Conservation (phyloP, 2,329 filamentous ascomycete species). For the Phyllosticta citrichinensis region DNA sequence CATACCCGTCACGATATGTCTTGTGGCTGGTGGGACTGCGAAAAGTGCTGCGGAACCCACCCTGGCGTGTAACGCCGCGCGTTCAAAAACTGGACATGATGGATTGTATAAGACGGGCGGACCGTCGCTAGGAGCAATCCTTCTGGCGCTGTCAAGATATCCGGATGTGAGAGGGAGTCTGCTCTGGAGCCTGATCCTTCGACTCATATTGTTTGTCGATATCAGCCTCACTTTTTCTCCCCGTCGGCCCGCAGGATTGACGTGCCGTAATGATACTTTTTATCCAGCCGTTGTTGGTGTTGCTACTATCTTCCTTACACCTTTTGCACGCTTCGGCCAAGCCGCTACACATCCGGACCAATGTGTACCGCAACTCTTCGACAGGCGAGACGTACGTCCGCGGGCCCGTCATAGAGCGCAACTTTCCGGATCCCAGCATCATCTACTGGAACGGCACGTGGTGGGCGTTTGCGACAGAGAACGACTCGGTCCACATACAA, state of each 20-base stretch:
- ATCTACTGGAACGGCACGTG: neutral
- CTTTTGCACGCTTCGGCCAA: neutral
- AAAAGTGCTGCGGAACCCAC: neutral
- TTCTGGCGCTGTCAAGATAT: neutral
- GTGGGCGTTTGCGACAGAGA: constrained; percentile 10
- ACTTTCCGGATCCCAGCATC: constrained; percentile 7
- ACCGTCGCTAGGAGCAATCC: neutral
- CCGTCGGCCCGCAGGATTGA: neutral
- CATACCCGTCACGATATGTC: neutral
- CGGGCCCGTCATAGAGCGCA: constrained; percentile 1
- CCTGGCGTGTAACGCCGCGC: neutral
- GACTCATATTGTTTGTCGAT: neutral
- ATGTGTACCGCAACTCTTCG: neutral
- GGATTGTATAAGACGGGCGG: neutral
- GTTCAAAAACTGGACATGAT: neutral
- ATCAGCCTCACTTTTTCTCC: neutral
- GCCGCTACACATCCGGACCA: neutral
- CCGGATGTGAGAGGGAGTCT: neutral
- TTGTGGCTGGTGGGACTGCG: neutral
- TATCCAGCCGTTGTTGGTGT: neutral
- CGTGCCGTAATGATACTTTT: neutral
- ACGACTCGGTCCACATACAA: constrained; percentile 6
- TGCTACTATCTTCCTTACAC: neutral
- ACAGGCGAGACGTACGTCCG: constrained; percentile 1
- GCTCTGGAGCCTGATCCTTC: neutral